Conservation (phyloP, 306 rosid species). For the Arachis stenosperma region DNA sequence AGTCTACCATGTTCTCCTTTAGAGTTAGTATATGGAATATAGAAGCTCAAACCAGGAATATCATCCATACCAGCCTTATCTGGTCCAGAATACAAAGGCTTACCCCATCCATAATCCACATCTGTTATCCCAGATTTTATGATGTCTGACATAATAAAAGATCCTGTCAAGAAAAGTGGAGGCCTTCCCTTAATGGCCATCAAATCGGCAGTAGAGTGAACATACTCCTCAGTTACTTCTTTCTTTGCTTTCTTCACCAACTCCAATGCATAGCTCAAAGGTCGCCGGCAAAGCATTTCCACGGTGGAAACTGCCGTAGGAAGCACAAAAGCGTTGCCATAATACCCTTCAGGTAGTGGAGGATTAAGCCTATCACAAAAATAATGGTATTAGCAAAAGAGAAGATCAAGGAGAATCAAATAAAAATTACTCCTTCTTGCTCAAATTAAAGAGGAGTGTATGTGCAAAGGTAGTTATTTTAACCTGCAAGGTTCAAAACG, state of each 20-base stretch:
- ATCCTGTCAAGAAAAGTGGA: neutral
- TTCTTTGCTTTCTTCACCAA: slow-evolving; percentile 20
- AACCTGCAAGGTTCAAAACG: no score
- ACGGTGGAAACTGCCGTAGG: slow-evolving; percentile 18
- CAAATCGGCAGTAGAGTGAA: slow-evolving; percentile 20
- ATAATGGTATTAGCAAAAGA: no score
- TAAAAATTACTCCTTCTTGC: no score
- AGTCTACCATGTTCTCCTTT: slow-evolving; percentile 43
- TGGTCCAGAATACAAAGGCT: neutral
- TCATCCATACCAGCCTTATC: neutral
- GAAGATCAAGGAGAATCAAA: no score
- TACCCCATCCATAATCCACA: slow-evolving; percentile 35
- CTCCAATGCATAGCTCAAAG: slow-evolving; percentile 18
- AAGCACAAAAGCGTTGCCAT: slow-evolving; percentile 26
- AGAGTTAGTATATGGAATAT: neutral
- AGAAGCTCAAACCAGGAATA: slow-evolving; percentile 11
- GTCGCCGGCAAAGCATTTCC: neutral
- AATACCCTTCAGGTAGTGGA: slow-evolving; percentile 22
- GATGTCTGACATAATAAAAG: neutral
- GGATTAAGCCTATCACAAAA: neutral
- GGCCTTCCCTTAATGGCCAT: slow-evolving; percentile 22
- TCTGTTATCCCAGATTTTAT: neutral
- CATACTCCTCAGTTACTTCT: slow-evolving; percentile 34
- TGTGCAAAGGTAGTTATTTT: no score
- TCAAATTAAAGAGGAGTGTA: no score